These are phyloP conservation scores for Tillandsia leiboldiana DNA, from an alignment of 176 grass and related monocot genomes.

Conservation along the genomic window DNA sequence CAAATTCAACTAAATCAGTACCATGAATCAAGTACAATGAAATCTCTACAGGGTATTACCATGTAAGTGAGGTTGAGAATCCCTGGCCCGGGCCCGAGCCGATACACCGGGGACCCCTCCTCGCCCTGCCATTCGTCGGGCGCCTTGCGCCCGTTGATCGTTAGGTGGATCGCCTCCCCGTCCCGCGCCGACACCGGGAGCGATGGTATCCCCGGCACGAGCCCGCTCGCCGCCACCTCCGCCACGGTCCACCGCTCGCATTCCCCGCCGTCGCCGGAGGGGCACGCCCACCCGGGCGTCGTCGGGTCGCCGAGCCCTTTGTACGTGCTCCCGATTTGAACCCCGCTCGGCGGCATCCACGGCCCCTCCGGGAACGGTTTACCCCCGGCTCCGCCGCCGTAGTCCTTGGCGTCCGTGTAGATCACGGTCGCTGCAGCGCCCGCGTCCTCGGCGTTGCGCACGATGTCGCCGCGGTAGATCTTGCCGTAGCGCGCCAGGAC, in stretches of 20 bases:
- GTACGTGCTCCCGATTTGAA: slow-evolving; percentile 68
- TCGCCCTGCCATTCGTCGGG: slow-evolving; percentile 77
- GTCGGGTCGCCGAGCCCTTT: slow-evolving; percentile 56
- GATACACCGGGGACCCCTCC: slow-evolving; percentile 33
- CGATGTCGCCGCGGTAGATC: slow-evolving; percentile 79
- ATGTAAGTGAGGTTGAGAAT: slow-evolving; percentile 62
- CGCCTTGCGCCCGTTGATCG: slow-evolving; percentile 47
- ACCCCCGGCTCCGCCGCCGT: slow-evolving; percentile 14
- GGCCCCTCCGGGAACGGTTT: slow-evolving; percentile 55
- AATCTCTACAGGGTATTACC: slow-evolving; percentile 24
- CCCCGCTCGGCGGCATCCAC: slow-evolving; percentile 67
- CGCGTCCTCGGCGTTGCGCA: slow-evolving; percentile 51
- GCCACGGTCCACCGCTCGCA: slow-evolving; percentile 53
- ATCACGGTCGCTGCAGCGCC: slow-evolving; percentile 59
- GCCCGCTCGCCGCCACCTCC: slow-evolving; percentile 43
- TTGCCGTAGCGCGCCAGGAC: slow-evolving; percentile 56
- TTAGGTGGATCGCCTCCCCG: slow-evolving; percentile 46
- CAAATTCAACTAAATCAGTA: neutral
- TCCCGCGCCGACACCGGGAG: slow-evolving; percentile 73
- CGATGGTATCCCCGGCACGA: slow-evolving; percentile 59
- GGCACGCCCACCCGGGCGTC: slow-evolving; percentile 67
- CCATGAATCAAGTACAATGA: neutral
- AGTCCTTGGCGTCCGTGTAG: slow-evolving; percentile 78
- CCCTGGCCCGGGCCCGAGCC: slow-evolving; percentile 59
- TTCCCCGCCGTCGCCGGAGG: slow-evolving; percentile 16